These are phyloP conservation scores for Nicotiana obtusifolia DNA, from an alignment of 257 asterid genomes.

Conservation along the genomic window DNA sequence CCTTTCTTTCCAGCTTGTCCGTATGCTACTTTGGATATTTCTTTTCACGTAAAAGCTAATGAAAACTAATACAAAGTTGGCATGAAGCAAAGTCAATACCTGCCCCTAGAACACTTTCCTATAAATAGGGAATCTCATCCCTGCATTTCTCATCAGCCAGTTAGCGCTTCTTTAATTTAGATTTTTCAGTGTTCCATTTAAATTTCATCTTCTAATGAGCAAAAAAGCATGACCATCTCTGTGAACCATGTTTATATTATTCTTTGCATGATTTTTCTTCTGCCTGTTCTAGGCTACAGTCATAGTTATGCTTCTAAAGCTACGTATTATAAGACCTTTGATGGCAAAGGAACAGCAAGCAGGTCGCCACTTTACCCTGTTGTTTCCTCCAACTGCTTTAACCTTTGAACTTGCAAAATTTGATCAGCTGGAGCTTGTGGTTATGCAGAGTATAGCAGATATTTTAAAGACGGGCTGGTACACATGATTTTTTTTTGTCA, in stretches of 20 bases:
- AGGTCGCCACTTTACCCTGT: background rate
- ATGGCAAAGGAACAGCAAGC: constrained; percentile 9
- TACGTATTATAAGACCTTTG: constrained; percentile 13
- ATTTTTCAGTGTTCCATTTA: background rate
- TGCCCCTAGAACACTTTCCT: too few species aligned
- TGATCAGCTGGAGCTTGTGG: constrained; percentile 31
- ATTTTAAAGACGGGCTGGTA: constrained; percentile 13
- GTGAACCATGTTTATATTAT: background rate
- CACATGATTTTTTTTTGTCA: too few species aligned
- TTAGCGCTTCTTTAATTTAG: too few species aligned
- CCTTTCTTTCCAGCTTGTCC: too few species aligned
- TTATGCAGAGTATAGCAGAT: constrained; percentile 22
- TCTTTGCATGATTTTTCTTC: background rate
- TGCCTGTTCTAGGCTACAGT: background rate
- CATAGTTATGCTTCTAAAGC: constrained; percentile 8
- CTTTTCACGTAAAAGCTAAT: too few species aligned
- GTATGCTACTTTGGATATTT: too few species aligned
- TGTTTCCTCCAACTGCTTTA: background rate
- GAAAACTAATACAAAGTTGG: too few species aligned
- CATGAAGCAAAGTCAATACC: too few species aligned
- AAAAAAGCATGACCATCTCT: background rate
- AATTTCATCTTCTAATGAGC: too few species aligned
- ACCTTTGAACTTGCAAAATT: background rate
- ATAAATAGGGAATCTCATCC: too few species aligned
- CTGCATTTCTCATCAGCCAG: too few species aligned